Evolutionary conservation across 441 rosid genomes (phyloP), one percentile per base, ranked within the genome.

Genomic region (Populus trichocarpa): DNA sequence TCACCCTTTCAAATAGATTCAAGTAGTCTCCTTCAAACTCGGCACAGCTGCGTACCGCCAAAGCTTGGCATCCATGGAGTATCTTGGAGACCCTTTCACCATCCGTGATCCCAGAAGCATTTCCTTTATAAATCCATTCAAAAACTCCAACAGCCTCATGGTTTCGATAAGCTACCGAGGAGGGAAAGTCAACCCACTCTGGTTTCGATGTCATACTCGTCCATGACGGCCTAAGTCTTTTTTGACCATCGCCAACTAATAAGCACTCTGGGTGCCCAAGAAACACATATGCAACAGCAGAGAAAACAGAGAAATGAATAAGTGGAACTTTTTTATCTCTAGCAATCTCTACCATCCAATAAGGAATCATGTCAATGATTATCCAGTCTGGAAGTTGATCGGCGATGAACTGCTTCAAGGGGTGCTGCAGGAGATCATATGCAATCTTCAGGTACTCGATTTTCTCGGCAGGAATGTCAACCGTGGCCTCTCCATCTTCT

Each of bases 11-110:
- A n/a, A 7, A 64, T 25, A 67, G 18, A 12, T 67, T 23, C 35
- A 79, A 9, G 74, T 66, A 83, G 10, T 79, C 67, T 28, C 59
- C 71, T 76, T 83, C 85, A 14, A 73, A 18, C 46, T 83, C 85
- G 9, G 4, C 1, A 18, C 81, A 79, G 32, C 80, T 83, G 13
- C 76, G 78, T 11, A 73, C 2, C 5, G 74, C 66, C 0, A 79
- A 0, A 42, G 68, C 85, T 30, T 77, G 72, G 26, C 70, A 76
- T 12, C 28, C 38, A 18, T 13, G 8, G 3, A 70, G 2, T 2
- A 53, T 4, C 32, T 13, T 76, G 0, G 32, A 18, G 3, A 64
- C 1, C 64, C 82, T 69, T 35, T 79, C 78, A 28, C 68, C 70
- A n/a, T 76, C 80, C 0, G 77, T 25, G n/a, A 64, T 73, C 8